phyloP scores from a whole-genome alignment of 2,329 filamentous ascomycete species.

The Claviceps sp. region DNA sequence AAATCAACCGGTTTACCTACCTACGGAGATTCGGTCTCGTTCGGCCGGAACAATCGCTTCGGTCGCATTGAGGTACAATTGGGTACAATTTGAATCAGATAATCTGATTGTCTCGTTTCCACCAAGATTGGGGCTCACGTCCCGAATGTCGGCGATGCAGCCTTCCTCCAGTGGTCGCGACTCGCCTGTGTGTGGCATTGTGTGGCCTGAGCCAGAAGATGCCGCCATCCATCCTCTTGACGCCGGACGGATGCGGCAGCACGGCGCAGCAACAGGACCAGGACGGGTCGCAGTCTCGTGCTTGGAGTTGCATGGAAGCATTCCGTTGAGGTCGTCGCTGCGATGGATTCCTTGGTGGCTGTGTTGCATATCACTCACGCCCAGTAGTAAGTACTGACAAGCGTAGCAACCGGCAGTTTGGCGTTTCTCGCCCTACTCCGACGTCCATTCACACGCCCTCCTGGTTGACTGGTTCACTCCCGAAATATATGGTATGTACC shows the following conservation, averaged over 20 bases:
- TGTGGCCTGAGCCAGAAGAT: not conserved
- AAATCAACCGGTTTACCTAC: too few relatives aligned
- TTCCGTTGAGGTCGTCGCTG: not conserved
- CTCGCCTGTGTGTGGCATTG: not conserved
- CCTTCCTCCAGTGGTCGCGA: not conserved
- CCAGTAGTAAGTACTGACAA: not conserved
- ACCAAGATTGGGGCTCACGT: not conserved
- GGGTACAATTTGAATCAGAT: too few relatives aligned
- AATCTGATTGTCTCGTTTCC: not conserved
- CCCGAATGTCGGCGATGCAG: not conserved
- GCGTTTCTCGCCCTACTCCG: not conserved
- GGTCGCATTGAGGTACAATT: too few relatives aligned
- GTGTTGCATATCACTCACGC: not conserved
- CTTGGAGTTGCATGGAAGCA: not conserved
- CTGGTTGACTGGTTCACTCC: too few relatives aligned
- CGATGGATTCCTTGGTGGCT: constrained; percentile 1
- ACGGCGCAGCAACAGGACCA: not conserved
- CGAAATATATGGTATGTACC: too few relatives aligned
- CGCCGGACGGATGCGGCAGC: not conserved
- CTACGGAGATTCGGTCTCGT: not conserved
- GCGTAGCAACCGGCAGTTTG: not conserved
- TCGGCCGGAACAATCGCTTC: not conserved
- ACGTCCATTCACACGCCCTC: too few relatives aligned
- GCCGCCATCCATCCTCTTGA: not conserved
- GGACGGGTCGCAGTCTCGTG: not conserved